Evolutionary conservation across 1,139 yeast species (phyloP), one percentile per base, ranked within the genome.

Genomic region (Geotrichum reessii): DNA sequence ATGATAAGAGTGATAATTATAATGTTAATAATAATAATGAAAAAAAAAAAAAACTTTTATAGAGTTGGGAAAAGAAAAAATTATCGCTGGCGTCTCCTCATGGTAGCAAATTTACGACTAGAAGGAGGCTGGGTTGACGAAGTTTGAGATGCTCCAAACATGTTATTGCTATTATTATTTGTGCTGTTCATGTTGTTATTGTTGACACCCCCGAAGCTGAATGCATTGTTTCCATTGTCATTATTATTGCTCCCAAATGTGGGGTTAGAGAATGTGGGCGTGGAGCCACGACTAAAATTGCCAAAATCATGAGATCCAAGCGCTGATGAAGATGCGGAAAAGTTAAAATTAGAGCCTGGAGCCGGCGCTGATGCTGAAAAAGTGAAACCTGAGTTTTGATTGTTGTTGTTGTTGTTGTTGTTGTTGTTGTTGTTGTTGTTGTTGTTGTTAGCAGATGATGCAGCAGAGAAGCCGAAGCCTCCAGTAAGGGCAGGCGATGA

Each of bases 71-170:
- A n/a, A 3, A 14, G 17, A 9, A 27, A 25, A 25, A 12, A 53
- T 21, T 40, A 54, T 50, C 54, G 53, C 24, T 49, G 47, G 12
- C 60, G 55, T 42, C 60, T 48, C 14, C 60, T 51, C 52, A 57
- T 50, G 14, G 57, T 52, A 11, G 53, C 53, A 12, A 57, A 37
- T 44, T 53, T 57, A 14, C 60, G 55, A 17, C 60, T 57, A 8
- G 56, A n/a, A 14, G 56, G 56, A 14, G 60, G 57, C 7, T 47
- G 52, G 8, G 50, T 42, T 11, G 47, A 7, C 7, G 47, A 6
- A 14, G 31, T 24, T n/a, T 24, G 21, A 8, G 52, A 12, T 25
- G 14, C 27, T n/a, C 52, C 52, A 49, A 49, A 49, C 22, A 46
- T 52, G 33, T 17, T 52, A 3, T 31, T 14, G 51, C n/a, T 14